Conservation (phyloP, 148 eudicot genomes). For the Rhododendron vialii region DNA sequence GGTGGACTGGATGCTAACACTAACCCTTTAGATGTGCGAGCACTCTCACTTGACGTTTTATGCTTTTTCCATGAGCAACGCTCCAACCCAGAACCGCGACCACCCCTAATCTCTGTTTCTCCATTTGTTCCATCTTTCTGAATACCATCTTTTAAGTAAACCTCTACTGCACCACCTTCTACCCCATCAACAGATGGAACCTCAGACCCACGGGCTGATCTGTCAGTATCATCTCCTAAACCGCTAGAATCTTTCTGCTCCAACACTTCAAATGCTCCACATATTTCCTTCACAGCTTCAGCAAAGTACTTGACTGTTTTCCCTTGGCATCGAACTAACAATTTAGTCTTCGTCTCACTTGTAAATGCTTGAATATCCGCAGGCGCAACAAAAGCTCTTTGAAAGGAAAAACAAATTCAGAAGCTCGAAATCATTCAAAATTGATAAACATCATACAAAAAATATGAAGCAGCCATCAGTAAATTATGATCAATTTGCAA, state of each 20-base stretch:
- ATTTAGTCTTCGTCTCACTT: conserved; percentile 57
- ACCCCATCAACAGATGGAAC: conserved; percentile 27
- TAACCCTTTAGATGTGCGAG: conserved; percentile 12
- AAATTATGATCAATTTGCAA: not conserved
- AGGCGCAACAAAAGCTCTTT: conserved; percentile 92
- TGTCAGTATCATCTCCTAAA: conserved; percentile 29
- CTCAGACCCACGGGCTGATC: conserved; percentile 24
- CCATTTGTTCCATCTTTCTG: conserved; percentile 23
- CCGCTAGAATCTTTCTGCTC: conserved; percentile 29
- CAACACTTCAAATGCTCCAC: conserved; percentile 66
- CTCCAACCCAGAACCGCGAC: conserved; percentile 30
- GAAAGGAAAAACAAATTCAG: conserved; percentile 8
- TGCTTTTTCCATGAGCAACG: conserved; percentile 27
- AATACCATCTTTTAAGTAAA: conserved; percentile 20
- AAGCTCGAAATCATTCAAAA: conserved; percentile 6
- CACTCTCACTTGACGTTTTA: conserved; percentile 16
- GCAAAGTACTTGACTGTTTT: conserved; percentile 72
- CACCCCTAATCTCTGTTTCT: conserved; percentile 26
- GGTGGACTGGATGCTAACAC: conserved; percentile 28
- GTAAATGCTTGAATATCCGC: conserved; percentile 79
- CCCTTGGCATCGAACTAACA: conserved; percentile 62
- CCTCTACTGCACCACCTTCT: conserved; percentile 32
- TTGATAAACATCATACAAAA: not conserved
- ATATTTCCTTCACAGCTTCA: conserved; percentile 84
- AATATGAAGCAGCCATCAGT: not conserved